Percentiles rank a stretch among this genome's conserved stretches.
Evolutionary conservation across 2,329 filamentous ascomycete genomes (phyloP).

Genomic region (Beauveria scarabaeidicola): DNA sequence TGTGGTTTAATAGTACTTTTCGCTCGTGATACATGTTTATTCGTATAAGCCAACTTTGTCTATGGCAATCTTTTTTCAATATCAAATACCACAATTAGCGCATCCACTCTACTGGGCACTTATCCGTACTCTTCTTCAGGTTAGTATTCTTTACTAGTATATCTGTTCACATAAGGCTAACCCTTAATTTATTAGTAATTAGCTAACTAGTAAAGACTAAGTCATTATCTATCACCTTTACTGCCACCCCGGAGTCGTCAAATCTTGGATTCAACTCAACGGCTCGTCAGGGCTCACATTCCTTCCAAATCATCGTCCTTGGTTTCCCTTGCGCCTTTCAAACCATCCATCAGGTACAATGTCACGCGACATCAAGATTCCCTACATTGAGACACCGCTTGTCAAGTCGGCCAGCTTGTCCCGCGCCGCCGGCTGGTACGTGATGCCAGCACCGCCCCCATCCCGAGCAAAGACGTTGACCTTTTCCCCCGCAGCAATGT

Average conservation of each 20-base stretch:
- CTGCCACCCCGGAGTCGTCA: neutral
- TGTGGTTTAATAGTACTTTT: no score
- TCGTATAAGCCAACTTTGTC: no score
- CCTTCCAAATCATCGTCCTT: neutral
- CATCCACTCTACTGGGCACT: no score
- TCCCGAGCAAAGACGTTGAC: neutral
- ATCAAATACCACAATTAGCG: no score
- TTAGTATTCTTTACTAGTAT: no score
- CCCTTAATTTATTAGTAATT: no score
- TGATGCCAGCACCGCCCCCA: slow-evolving; percentile 10
- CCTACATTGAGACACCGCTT: slow-evolving; percentile 63
- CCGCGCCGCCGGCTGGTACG: slow-evolving; percentile 58
- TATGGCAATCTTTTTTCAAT: no score
- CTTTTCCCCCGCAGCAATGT: slow-evolving; percentile 46
- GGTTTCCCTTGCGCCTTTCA: neutral
- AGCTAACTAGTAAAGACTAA: no score
- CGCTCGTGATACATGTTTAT: no score
- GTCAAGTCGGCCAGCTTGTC: slow-evolving; percentile 57
- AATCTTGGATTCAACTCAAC: neutral
- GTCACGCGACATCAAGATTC: slow-evolving; percentile 19
- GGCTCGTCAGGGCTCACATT: neutral
- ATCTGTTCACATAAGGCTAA: no score
- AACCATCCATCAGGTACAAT: neutral
- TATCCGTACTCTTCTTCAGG: no score
- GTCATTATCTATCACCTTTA: no score